Percentiles rank a stretch among this genome's conserved stretches.
Evolutionary conservation across 768 basidiomycete genomes (phyloP).

Genomic region (Xerocomellus chrysenteron): DNA sequence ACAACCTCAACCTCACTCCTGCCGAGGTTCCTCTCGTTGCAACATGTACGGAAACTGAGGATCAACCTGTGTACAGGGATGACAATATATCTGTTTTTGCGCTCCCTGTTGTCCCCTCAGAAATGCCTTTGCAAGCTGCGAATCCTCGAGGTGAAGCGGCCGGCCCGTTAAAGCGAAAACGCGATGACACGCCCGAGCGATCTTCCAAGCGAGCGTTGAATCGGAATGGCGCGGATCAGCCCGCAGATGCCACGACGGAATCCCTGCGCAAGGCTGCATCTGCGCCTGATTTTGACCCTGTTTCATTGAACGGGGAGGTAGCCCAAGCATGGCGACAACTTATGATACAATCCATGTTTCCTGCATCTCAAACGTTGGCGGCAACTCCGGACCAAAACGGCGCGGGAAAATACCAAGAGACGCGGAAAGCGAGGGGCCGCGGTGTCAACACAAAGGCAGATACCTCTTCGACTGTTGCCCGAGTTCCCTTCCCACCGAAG

Average conservation of each 20-base stretch:
- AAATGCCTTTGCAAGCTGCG: background rate
- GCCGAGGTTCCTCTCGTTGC: constrained; percentile 40
- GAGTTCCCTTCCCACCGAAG: constrained; percentile 15
- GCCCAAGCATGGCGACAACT: constrained; percentile 57
- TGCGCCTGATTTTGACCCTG: constrained; percentile 28
- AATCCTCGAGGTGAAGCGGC: background rate
- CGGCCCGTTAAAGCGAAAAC: constrained; percentile 41
- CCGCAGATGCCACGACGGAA: background rate
- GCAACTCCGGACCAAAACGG: constrained; percentile 8
- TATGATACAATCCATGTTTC: constrained; percentile 63
- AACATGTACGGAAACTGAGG: constrained; percentile 20
- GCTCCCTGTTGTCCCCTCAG: constrained; percentile 45
- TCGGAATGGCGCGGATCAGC: background rate
- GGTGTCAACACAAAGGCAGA: background rate
- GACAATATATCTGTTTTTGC: constrained; percentile 64
- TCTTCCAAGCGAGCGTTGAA: constrained; percentile 37
- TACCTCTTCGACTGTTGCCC: constrained; percentile 4
- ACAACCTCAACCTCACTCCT: constrained; percentile 48
- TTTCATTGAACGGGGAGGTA: constrained; percentile 37
- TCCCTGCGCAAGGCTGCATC: constrained; percentile 25
- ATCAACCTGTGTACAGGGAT: constrained; percentile 56
- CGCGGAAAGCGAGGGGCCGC: constrained; percentile 11
- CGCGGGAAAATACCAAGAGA: constrained; percentile 2
- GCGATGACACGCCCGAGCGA: constrained; percentile 37
- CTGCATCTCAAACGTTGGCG: constrained; percentile 32